Evolutionary conservation across 495 filamentous ascomycete species (phyloP), one percentile per base, ranked within the genome.

Genomic region (Lasiosphaeris hirsuta): DNA sequence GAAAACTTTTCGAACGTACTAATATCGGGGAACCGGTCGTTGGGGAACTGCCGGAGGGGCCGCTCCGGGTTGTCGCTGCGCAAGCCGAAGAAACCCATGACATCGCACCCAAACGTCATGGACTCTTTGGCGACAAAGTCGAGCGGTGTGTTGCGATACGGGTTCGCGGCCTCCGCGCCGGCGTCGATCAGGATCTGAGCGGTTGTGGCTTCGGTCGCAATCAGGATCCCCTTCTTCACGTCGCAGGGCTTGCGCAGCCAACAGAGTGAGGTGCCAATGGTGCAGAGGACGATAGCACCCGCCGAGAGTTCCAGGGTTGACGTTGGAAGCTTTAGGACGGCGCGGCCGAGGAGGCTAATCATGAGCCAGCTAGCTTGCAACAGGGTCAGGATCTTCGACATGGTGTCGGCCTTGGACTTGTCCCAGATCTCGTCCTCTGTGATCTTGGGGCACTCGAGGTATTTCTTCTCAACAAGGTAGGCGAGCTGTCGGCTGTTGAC

Each of bases 271-370:
- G 36, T 54, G 51, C 34, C 10, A 6, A 54, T n/a, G 7, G 33
- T 54, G 51, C 51, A 54, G 15, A 54, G 30, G 33, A 54, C 45
- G 51, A 54, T 44, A 14, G 51, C 40, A 4, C 34, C 7, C 3
- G 51, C 45, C 3, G 17, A 23, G 17, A 44, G 38, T n/a, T 54
- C 51, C 7, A 54, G 51, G 14, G 51, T 43, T 11, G 10, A 5
- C 10, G 45, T 10, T 10, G 15, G 39, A 2, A 54, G 5, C 19
- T 17, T n/a, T 15, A n/a, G 39, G 19, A 10, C 15, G 7, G 9
- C 34, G 17, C 51, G 38, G 18, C 15, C 51, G 14, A 44, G 15
- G 30, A 14, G 36, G 15, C 11, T 7, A 9, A 54, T 8, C 3
- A 9, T 15, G 30, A 54, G 45, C 51, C 51, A 54, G 19, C 18